These are phyloP conservation scores for Lecanicillium sp. DNA, from an alignment of 2,329 filamentous ascomycete species.

Conservation along the genomic window DNA sequence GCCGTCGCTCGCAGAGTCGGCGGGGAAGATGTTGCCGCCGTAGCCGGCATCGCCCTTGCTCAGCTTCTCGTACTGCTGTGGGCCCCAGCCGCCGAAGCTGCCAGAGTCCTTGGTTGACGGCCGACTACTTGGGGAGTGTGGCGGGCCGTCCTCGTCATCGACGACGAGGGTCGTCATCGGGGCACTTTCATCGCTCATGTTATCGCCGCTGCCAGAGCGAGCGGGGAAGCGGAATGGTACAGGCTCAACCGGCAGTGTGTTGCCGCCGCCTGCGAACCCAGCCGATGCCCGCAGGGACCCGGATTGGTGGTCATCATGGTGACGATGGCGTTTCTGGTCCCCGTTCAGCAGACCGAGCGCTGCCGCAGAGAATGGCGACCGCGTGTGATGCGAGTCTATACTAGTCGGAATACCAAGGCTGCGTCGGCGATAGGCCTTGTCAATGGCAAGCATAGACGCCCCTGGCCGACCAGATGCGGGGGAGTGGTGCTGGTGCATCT, in stretches of 20 bases:
- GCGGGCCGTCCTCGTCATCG: conserved; percentile 2
- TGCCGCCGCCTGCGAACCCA: conserved; percentile 20
- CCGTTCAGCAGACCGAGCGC: conserved; percentile 16
- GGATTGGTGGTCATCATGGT: too few species aligned
- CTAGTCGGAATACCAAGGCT: conserved; percentile 46
- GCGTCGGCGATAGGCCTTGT: conserved; percentile 53
- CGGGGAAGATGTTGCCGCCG: conserved; percentile 47
- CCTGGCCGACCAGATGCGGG: conserved; percentile 34
- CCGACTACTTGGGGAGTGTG: conserved; percentile 19
- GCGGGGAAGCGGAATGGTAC: conserved; percentile 43
- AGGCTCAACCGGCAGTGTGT: conserved; percentile 39
- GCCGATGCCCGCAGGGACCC: too few species aligned
- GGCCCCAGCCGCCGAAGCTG: conserved; percentile 24
- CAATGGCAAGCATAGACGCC: conserved; percentile 46
- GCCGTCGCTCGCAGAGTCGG: conserved; percentile 17
- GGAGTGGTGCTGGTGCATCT: conserved; percentile 39
- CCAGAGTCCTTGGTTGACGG: conserved; percentile 32
- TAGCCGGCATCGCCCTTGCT: conserved; percentile 59
- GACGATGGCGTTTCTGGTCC: not conserved
- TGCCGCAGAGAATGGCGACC: conserved; percentile 24
- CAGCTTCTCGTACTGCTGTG: conserved; percentile 57
- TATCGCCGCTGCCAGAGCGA: conserved; percentile 20
- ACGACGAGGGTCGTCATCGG: conserved; percentile 16
- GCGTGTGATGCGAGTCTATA: conserved; percentile 27
- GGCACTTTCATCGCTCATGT: conserved; percentile 23